Conservation (phyloP, 1,284 basidiomycete species). For the Dichomitus squalens region DNA sequence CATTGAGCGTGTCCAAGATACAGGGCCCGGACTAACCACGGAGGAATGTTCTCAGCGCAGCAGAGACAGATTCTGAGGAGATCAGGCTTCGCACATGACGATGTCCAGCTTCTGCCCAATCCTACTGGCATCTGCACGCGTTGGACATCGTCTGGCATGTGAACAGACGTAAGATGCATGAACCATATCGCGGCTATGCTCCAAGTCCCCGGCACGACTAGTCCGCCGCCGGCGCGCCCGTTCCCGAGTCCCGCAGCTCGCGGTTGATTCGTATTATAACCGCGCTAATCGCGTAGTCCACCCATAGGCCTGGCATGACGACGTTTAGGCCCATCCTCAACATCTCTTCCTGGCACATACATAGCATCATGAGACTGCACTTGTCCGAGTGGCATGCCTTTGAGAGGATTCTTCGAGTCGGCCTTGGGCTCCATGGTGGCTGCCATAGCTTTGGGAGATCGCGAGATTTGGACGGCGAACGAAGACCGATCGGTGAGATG, state of each 20-base stretch:
- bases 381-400: too few species aligned
- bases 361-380: too few species aligned
- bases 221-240: not conserved
- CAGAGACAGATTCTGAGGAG: not conserved
- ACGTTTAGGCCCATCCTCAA: too few species aligned
- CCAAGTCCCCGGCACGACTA: not conserved
- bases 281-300: too few species aligned
- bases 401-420: too few species aligned
- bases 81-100: constrained; percentile 21
- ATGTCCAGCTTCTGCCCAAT: not conserved
- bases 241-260: not conserved
- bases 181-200: not conserved
- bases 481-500: too few species aligned
- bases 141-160: not conserved
- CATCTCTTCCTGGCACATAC: too few species aligned
- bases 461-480: too few species aligned
- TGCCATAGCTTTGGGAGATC: too few species aligned
- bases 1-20: constrained; percentile 4
- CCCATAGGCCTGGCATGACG: too few species aligned
- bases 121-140: not conserved
- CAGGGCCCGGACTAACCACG: constrained; percentile 14
- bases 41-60: constrained; percentile 2
- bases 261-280: too few species aligned
- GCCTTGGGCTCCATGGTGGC: too few species aligned
- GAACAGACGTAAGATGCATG: not conserved